Conservation (phyloP, 768 basidiomycete genomes). For the Amanita phalloides region DNA sequence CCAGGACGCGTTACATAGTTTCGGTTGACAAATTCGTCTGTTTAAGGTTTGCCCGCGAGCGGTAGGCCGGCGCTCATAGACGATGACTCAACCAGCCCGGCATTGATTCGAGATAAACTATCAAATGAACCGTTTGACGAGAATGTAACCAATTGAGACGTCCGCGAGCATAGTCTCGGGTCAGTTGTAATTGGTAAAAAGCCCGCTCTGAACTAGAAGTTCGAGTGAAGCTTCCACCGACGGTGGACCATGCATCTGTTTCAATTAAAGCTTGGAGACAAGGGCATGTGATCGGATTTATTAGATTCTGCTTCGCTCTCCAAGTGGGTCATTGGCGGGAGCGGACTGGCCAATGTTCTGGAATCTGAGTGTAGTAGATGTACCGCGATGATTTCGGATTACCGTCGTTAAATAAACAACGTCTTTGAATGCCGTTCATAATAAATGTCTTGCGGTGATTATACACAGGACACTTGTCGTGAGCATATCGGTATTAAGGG, state of each 20-base stretch:
- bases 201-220: slow-evolving; percentile 1
- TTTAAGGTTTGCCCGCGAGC: not conserved
- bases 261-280: not conserved
- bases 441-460: not conserved
- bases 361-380: not conserved
- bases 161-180: not conserved
- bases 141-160: not conserved
- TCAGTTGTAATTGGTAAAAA: not conserved
- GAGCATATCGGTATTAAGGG: not conserved
- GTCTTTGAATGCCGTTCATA: not conserved
- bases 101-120: not conserved
- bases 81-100: not conserved
- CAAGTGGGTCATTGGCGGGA: not conserved
- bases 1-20: not conserved
- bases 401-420: not conserved
- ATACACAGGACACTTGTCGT: too few species aligned
- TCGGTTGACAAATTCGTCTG: not conserved
- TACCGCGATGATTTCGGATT: not conserved
- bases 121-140: not conserved
- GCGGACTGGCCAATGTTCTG: not conserved
- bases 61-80: not conserved
- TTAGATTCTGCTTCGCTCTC: not conserved
- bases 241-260: not conserved
- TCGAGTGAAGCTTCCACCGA: not conserved
- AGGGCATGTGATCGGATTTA: not conserved